Evolutionary conservation across 352 stramenopile species (phyloP), one percentile per base, ranked within the genome.

Genomic region (Phytophthora niederhauseri): DNA sequence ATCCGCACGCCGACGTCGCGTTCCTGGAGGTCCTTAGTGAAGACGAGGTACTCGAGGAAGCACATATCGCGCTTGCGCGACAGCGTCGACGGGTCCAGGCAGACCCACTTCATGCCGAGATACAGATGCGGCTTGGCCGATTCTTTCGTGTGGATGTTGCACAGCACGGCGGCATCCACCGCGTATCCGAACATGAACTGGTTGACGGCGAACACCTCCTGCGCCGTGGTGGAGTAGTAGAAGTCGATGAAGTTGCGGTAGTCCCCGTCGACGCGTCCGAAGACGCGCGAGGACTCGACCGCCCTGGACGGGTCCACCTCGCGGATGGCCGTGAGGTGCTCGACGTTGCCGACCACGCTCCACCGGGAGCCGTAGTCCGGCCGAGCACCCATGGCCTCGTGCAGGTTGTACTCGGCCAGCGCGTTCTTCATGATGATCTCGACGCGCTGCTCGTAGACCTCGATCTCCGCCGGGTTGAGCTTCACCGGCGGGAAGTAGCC

Each of bases 51-150:
- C 72, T 95, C 88, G 38, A 95, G 64, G 57, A 84, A 92, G 57
- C 80, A 87, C 59, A 82, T 80, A 75, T 95, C 84, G 34, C 80
- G 75, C 59, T 91, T 92, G 36, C 77, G 76, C 15, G 85, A 74
- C 52, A 93, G 80, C 59, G 81, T 66, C 15, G 81, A 81, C 41
- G 81, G 77, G 46, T 85, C 76, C 36, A 92, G 61, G 54, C 83
- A 92, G 28, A 86, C 68, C 88, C 88, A 95, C 64, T 95, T 95
- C 77, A 95, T 85, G 46, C 88, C 88, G 59, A 95, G 68, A 48
- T 94, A 95, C 56, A 80, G 20, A 50, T 88, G 75, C 1, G 78
- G 62, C 38, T 78, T 72, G 19, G 58, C 30, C 5, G 70, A 77
- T 36, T 70, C 66, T 43, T 82, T 75, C n/a, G 82, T 91, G 64